Conservation (phyloP, 495 filamentous ascomycete species). For the Talaromyces wortmannii region DNA sequence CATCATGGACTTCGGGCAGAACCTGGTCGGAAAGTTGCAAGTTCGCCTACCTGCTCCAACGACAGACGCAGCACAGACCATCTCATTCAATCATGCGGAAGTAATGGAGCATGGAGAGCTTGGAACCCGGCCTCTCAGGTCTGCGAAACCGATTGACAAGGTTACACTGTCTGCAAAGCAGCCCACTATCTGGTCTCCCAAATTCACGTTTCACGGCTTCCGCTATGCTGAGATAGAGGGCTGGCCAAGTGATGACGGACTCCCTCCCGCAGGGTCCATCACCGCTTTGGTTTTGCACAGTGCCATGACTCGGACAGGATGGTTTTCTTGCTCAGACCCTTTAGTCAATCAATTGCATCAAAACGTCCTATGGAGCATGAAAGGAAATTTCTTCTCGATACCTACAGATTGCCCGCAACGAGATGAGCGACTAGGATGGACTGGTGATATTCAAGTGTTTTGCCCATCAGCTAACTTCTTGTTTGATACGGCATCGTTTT, state of each 20-base stretch:
- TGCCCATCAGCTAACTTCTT: slow-evolving; percentile 42
- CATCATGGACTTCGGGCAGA: slow-evolving; percentile 47
- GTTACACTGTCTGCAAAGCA: slow-evolving; percentile 15
- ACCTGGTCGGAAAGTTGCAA: slow-evolving; percentile 36
- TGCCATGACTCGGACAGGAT: slow-evolving; percentile 41
- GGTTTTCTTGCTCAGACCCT: slow-evolving; percentile 38
- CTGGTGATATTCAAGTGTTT: slow-evolving; percentile 48
- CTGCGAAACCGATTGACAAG: slow-evolving; percentile 29
- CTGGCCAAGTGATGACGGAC: no score
- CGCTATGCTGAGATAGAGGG: slow-evolving; percentile 43
- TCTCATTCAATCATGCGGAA: slow-evolving; percentile 40
- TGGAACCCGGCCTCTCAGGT: slow-evolving; percentile 35
- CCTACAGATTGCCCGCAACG: slow-evolving; percentile 51
- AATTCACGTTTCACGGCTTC: slow-evolving; percentile 51
- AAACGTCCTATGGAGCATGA: slow-evolving; percentile 49
- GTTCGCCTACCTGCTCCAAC: slow-evolving; percentile 19
- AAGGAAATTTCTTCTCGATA: slow-evolving; percentile 46
- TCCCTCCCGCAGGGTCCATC: no score
- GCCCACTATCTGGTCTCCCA: slow-evolving; percentile 13
- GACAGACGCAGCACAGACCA: no score
- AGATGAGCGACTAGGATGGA: slow-evolving; percentile 53
- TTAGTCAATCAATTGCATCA: slow-evolving; percentile 42
- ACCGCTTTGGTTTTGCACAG: no score
- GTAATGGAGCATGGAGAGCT: slow-evolving; percentile 44
- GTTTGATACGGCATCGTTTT: slow-evolving; percentile 42